Percentiles rank a stretch among this genome's conserved stretches.
Conservation (phyloP, 2,329 filamentous ascomycete species). For the Penicillium capsulatum region DNA sequence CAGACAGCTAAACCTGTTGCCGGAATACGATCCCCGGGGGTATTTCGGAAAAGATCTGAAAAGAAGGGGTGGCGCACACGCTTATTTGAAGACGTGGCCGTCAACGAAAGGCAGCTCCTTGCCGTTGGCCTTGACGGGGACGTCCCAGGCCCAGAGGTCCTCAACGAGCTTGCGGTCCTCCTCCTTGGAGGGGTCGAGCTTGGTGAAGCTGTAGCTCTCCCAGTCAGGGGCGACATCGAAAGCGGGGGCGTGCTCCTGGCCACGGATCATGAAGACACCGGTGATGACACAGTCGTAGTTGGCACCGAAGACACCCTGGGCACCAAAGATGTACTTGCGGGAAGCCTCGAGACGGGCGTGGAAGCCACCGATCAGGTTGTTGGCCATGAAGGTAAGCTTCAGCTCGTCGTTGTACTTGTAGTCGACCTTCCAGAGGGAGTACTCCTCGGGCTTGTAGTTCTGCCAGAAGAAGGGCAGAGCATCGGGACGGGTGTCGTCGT, state of each 20-base stretch:
- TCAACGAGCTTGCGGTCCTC: slow-evolving; percentile 85
- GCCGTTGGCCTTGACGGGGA: slow-evolving; percentile 70
- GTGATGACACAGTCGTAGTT: slow-evolving; percentile 86
- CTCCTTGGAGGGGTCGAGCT: slow-evolving; percentile 83
- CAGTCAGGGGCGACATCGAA: slow-evolving; percentile 97
- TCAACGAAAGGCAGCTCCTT: slow-evolving; percentile 86
- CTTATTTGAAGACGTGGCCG: slow-evolving; percentile 99
- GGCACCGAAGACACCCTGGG: slow-evolving; percentile 79
- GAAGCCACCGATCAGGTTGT: slow-evolving; percentile 97
- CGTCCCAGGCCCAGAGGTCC: slow-evolving; percentile 88
- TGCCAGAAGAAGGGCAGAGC: slow-evolving; percentile 99
- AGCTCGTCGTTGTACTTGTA: slow-evolving; percentile 99
- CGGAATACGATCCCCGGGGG: slow-evolving; percentile 10
- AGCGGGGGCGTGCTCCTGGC: slow-evolving; percentile 76
- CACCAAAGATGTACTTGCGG: slow-evolving; percentile 97
- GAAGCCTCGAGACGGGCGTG: slow-evolving; percentile 94
- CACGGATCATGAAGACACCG: slow-evolving; percentile 92
- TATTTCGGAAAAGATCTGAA: slow-evolving; percentile 16
- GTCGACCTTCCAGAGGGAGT: slow-evolving; percentile 87
- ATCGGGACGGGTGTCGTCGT: slow-evolving; percentile 75
- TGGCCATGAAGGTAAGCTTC: slow-evolving; percentile 96
- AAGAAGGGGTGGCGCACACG: slow-evolving; percentile 14
- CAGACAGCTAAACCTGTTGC: slow-evolving; percentile 7
- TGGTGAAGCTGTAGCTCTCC: slow-evolving; percentile 94
- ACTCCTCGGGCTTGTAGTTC: slow-evolving; percentile 89